These are phyloP conservation scores for Malus orientalis DNA, from an alignment of 306 rosid genomes.

Conservation along the genomic window DNA sequence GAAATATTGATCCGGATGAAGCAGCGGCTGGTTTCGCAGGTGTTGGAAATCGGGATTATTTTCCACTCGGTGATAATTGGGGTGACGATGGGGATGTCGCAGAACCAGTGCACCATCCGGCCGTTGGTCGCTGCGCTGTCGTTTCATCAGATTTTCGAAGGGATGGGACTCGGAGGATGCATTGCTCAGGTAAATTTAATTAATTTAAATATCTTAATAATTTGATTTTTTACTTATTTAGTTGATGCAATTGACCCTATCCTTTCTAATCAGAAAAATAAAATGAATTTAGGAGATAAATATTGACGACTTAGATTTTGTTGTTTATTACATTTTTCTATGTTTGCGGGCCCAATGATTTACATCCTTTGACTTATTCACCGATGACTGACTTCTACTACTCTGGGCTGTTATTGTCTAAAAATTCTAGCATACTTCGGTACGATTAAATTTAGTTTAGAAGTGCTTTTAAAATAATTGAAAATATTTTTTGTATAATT, in stretches of 20 bases:
- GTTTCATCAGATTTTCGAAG: conserved; percentile 92
- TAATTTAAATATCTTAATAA: neutral
- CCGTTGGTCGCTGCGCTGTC: conserved; percentile 88
- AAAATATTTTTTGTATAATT: too few relatives aligned
- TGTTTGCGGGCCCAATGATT: neutral
- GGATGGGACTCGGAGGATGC: conserved; percentile 96
- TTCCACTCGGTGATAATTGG: conserved; percentile 90
- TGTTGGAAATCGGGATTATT: conserved; percentile 82
- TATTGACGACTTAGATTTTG: neutral
- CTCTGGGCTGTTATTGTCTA: too few relatives aligned
- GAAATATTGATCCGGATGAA: conserved; percentile 44
- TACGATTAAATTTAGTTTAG: too few relatives aligned
- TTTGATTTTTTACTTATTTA: neutral
- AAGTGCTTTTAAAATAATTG: too few relatives aligned
- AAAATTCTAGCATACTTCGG: too few relatives aligned
- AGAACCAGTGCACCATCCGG: conserved; percentile 77
- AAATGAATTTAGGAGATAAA: neutral
- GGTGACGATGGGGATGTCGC: conserved; percentile 92
- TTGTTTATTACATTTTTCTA: neutral
- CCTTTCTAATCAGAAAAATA: neutral
- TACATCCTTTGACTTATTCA: neutral
- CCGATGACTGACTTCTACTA: too few relatives aligned
- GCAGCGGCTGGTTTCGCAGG: conserved; percentile 83
- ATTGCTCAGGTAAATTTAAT: conserved; percentile 70
- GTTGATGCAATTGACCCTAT: neutral